These are phyloP conservation scores for Dunaliella primolecta DNA, from an alignment of 139 green algal genomes.

Conservation along the genomic window DNA sequence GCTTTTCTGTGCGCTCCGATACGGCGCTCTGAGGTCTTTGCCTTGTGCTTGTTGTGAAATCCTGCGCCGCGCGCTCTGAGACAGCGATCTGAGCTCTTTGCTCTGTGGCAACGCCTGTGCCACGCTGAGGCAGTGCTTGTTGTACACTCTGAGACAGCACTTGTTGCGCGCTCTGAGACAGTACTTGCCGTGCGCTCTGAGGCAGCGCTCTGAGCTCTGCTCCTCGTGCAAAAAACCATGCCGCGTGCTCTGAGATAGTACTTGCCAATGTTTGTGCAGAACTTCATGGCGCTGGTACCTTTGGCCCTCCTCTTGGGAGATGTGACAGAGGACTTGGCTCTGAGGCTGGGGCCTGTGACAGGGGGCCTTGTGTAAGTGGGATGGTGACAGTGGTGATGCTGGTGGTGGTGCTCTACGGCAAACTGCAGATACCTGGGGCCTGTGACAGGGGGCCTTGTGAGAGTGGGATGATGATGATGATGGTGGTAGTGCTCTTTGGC, in stretches of 20 bases:
- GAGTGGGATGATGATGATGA: too few species aligned
- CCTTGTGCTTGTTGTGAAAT: background rate
- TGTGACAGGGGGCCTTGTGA: too few species aligned
- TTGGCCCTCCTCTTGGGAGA: slow-evolving; percentile 85
- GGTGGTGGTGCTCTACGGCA: too few species aligned
- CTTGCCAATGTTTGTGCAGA: slow-evolving; percentile 41
- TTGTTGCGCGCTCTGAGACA: background rate
- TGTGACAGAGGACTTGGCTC: slow-evolving; percentile 83
- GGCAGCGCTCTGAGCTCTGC: background rate
- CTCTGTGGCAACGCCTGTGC: too few species aligned
- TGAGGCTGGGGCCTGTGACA: slow-evolving; percentile 65
- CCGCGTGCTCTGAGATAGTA: background rate
- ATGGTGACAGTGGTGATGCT: too few species aligned
- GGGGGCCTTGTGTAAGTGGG: slow-evolving; percentile 15
- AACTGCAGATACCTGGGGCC: too few species aligned
- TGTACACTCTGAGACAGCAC: background rate
- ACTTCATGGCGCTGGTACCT: slow-evolving; percentile 80
- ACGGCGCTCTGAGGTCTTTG: too few species aligned
- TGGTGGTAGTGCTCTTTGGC: too few species aligned
- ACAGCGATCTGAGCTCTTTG: too few species aligned
- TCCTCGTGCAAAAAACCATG: background rate
- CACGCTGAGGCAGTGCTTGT: background rate
- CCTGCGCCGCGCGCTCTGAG: too few species aligned
- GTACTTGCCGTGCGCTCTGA: background rate
- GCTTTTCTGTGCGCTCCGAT: too few species aligned